phyloP scores from a whole-genome alignment of 2,329 filamentous ascomycete genomes.

The Dactylellina leptospora region DNA sequence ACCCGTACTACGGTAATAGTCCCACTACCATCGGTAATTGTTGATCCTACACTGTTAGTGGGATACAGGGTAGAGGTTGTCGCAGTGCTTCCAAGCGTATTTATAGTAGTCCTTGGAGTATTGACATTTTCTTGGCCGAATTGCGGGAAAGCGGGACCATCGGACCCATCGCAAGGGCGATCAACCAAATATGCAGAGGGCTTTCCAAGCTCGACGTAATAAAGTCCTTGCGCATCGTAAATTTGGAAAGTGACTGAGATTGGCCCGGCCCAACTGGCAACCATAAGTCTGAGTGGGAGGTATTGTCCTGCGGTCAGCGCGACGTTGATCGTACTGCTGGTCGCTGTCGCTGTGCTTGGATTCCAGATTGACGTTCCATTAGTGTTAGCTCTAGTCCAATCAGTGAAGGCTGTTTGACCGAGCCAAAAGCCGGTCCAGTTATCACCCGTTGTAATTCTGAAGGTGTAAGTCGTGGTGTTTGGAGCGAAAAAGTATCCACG shows the following conservation, averaged over 20 bases:
- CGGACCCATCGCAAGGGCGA: neutral
- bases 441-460: neutral
- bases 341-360: neutral
- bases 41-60: neutral
- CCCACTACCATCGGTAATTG: slow-evolving; percentile 1
- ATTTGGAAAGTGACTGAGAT: slow-evolving; percentile 2
- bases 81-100: neutral
- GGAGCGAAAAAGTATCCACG: slow-evolving; percentile 19
- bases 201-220: neutral
- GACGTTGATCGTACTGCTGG: neutral
- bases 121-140: slow-evolving; percentile 9
- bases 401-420: slow-evolving; percentile 1
- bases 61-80: neutral
- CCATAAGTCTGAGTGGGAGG: neutral
- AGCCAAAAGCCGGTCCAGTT: slow-evolving; percentile 16
- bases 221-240: neutral
- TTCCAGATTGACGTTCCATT: slow-evolving; percentile 11
- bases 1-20: neutral
- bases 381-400: slow-evolving; percentile 1
- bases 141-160: neutral
- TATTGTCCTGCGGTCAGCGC: slow-evolving; percentile 5
- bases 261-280: slow-evolving; percentile 7
- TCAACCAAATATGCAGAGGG: neutral
- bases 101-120: neutral
- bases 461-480: neutral